phyloP scores from a whole-genome alignment of 2,329 filamentous ascomycete genomes.

The Parafenestella ontariensis region DNA sequence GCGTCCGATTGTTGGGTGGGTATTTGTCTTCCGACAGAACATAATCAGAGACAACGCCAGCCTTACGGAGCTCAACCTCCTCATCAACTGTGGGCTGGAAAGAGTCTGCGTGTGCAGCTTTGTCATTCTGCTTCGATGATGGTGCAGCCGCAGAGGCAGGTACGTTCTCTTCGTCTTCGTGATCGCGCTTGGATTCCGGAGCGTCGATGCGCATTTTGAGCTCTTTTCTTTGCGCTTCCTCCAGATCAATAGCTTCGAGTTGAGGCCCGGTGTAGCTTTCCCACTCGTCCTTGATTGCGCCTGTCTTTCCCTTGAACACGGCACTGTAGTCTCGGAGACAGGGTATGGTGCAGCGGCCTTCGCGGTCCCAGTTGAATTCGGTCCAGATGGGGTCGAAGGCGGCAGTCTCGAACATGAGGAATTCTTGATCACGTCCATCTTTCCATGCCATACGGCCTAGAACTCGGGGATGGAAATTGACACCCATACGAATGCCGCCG shows the following conservation, averaged over 20 bases:
- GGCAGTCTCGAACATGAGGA: conserved; percentile 64
- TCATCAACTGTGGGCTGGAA: conserved; percentile 52
- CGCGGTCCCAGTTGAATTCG: conserved; percentile 62
- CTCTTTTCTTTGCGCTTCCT: conserved; percentile 37
- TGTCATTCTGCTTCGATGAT: conserved; percentile 26
- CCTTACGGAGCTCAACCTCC: conserved; percentile 49
- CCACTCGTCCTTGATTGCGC: conserved; percentile 60
- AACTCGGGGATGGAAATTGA: conserved; percentile 64
- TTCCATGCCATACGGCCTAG: conserved; percentile 65
- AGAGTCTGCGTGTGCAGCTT: conserved; percentile 42
- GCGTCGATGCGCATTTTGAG: conserved; percentile 17
- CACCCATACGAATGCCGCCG: conserved; percentile 64
- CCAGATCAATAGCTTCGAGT: conserved; percentile 45
- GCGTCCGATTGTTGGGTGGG: conserved; percentile 62
- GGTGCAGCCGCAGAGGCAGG: conserved; percentile 38
- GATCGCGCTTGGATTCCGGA: conserved; percentile 12
- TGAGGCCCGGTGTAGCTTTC: conserved; percentile 58
- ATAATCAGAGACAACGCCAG: conserved; percentile 54
- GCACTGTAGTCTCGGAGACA: conserved; percentile 62
- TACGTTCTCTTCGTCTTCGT: conserved; percentile 34
- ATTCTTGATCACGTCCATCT: conserved; percentile 60
- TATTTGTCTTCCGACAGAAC: conserved; percentile 59
- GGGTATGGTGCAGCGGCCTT: conserved; percentile 61
- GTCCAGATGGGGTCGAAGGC: conserved; percentile 66
- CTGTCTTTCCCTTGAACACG: conserved; percentile 58